A percentile compares a stretch with the other conserved stretches of the same genome.
Conservation (phyloP, 2,329 filamentous ascomycete genomes). For the Sclerotiophoma versabilis region DNA sequence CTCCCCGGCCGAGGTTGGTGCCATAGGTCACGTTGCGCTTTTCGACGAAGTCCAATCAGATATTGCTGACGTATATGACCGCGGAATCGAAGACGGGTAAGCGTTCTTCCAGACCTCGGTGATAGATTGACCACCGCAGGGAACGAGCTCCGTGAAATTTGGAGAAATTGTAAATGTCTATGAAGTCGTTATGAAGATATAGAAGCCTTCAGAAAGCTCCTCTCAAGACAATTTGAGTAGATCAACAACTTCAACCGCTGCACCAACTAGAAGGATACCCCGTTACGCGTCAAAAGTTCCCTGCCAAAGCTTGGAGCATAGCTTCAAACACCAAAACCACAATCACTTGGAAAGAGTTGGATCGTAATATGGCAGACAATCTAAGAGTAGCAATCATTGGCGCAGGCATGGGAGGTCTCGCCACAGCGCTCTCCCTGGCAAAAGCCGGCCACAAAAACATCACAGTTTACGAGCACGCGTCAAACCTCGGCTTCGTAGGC, state of each 20-base stretch:
- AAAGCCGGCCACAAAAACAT: slow-evolving; percentile 78
- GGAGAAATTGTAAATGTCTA: neutral
- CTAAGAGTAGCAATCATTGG: slow-evolving; percentile 45
- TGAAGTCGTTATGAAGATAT: neutral
- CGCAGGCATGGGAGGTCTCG: slow-evolving; percentile 79
- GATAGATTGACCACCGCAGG: slow-evolving; percentile 12
- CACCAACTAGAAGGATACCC: neutral
- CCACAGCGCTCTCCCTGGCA: slow-evolving; percentile 74
- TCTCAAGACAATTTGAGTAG: neutral
- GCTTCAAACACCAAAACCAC: neutral
- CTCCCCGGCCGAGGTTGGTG: neutral
- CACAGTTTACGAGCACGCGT: slow-evolving; percentile 75
- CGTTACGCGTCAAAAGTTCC: neutral
- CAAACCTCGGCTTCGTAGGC: slow-evolving; percentile 79
- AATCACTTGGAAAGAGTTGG: neutral
- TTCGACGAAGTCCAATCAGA: slow-evolving; percentile 1
- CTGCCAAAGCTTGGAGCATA: neutral
- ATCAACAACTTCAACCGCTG: neutral
- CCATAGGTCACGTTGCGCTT: neutral
- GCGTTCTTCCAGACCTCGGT: slow-evolving; percentile 20
- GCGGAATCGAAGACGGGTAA: slow-evolving; percentile 13
- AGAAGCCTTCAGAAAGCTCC: neutral
- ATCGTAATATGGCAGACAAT: slow-evolving; percentile 36
- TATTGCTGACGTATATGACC: neutral
- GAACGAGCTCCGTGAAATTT: slow-evolving; percentile 9